Conservation (phyloP, 768 basidiomycete genomes). For the Exsudoporus frostii region DNA sequence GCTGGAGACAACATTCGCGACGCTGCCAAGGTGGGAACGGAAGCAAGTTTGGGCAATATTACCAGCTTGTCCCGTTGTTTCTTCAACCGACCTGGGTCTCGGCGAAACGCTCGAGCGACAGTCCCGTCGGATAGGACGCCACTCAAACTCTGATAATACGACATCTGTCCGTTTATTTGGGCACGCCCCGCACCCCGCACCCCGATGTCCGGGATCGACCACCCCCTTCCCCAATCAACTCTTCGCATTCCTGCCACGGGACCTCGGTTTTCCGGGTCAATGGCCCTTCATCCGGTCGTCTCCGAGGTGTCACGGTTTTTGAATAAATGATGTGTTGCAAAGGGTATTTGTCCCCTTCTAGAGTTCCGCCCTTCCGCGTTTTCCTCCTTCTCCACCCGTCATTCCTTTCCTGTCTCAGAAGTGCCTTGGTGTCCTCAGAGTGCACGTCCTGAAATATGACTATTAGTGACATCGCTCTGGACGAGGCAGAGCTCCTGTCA, state of each 20-base stretch:
- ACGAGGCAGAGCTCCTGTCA: background rate
- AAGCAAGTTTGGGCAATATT: no score
- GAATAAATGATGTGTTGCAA: background rate
- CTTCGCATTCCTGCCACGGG: background rate
- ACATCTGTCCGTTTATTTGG: background rate
- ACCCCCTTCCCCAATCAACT: background rate
- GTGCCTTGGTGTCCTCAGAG: background rate
- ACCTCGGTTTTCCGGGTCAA: background rate
- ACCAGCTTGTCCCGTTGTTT: no score
- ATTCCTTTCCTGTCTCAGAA: background rate
- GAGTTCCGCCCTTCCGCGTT: background rate
- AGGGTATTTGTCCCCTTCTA: background rate
- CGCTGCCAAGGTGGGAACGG: no score
- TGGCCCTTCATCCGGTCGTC: background rate
- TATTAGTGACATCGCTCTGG: background rate
- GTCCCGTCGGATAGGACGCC: no score
- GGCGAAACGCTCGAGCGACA: no score
- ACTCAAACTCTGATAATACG: no score
- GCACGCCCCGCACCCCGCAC: background rate
- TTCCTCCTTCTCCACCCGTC: background rate
- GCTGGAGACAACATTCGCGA: no score
- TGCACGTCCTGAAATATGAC: background rate
- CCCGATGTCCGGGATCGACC: background rate
- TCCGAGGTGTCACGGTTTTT: background rate
- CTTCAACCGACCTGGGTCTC: no score